These are phyloP conservation scores for Penicillium steckii DNA, from an alignment of 495 filamentous ascomycete species.

Conservation along the genomic window DNA sequence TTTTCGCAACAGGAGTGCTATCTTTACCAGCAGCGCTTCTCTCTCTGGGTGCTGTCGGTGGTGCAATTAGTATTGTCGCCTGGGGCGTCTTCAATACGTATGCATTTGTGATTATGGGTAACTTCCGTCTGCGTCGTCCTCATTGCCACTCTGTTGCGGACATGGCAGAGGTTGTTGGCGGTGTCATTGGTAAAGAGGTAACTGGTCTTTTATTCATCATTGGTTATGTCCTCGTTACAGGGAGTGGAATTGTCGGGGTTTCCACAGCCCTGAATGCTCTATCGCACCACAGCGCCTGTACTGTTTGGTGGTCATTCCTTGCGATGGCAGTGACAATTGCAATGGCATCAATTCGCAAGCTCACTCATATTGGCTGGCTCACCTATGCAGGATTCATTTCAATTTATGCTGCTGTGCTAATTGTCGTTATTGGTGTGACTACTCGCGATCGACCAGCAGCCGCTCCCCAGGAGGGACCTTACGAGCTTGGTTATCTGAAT, in stretches of 20 bases:
- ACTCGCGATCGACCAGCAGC: constrained; percentile 35
- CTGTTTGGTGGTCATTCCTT: constrained; percentile 38
- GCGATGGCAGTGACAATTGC: constrained; percentile 63
- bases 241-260: constrained; percentile 42
- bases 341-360: constrained; percentile 33
- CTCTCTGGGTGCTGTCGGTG: constrained; percentile 56
- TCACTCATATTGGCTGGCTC: constrained; percentile 43
- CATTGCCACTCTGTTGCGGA: constrained; percentile 61
- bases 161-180: constrained; percentile 62
- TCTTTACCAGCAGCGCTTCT: constrained; percentile 60
- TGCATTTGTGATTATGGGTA: constrained; percentile 27
- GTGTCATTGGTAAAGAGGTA: constrained; percentile 43
- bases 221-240: constrained; percentile 41
- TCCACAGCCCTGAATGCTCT: constrained; percentile 51
- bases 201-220: constrained; percentile 45
- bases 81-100: constrained; percentile 61
- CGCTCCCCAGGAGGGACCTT: constrained; percentile 30
- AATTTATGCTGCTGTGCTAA: constrained; percentile 46
- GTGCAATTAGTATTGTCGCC: constrained; percentile 53
- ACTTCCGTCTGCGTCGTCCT: constrained; percentile 31
- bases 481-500: constrained; percentile 44
- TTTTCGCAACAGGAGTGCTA: constrained; percentile 58
- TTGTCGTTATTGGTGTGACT: constrained; percentile 48
- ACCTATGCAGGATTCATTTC: constrained; percentile 42
- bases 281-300: constrained; percentile 47